These are phyloP conservation scores for Cladorrhinum sp. DNA, from an alignment of 2,329 filamentous ascomycete species.

Conservation along the genomic window DNA sequence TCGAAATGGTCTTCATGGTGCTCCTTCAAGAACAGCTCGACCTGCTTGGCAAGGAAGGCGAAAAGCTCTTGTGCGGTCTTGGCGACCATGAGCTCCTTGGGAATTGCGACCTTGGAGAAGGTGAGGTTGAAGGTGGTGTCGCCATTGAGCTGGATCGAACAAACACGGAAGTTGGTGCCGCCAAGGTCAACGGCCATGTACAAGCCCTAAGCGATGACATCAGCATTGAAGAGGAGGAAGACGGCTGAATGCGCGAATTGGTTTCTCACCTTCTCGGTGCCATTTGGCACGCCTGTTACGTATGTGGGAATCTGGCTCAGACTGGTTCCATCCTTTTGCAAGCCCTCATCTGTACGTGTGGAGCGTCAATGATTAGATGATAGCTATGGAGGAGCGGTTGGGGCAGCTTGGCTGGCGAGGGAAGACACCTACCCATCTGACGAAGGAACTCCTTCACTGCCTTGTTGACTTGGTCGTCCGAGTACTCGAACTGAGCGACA, in stretches of 20 bases:
- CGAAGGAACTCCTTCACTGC: slow-evolving; percentile 81
- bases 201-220: slow-evolving; percentile 60
- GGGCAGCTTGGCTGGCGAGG: not conserved
- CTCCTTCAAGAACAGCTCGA: slow-evolving; percentile 79
- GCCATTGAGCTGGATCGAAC: slow-evolving; percentile 88
- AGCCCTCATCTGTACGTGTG: slow-evolving; percentile 64
- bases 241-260: slow-evolving; percentile 20
- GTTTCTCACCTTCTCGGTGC: slow-evolving; percentile 80
- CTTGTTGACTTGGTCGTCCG: slow-evolving; percentile 71
- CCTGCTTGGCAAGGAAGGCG: slow-evolving; percentile 86
- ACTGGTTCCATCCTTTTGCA: slow-evolving; percentile 72
- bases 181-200: slow-evolving; percentile 98
- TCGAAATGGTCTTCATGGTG: slow-evolving; percentile 89
- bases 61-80: slow-evolving; percentile 86
- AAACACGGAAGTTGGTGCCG: slow-evolving; percentile 97
- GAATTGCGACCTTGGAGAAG: slow-evolving; percentile 89
- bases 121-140: slow-evolving; percentile 93
- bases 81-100: slow-evolving; percentile 84
- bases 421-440: slow-evolving; percentile 65
- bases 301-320: slow-evolving; percentile 97
- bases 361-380: slow-evolving; percentile 12
- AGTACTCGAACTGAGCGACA: slow-evolving; percentile 81
- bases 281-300: slow-evolving; percentile 92
- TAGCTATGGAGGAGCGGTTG: slow-evolving; percentile 2
- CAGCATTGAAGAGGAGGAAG: not conserved